A percentile compares a stretch with the other conserved stretches of the same genome.
These are phyloP conservation scores for Closterium sp. DNA, from an alignment of 139 green algal genomes.

Conservation along the genomic window DNA sequence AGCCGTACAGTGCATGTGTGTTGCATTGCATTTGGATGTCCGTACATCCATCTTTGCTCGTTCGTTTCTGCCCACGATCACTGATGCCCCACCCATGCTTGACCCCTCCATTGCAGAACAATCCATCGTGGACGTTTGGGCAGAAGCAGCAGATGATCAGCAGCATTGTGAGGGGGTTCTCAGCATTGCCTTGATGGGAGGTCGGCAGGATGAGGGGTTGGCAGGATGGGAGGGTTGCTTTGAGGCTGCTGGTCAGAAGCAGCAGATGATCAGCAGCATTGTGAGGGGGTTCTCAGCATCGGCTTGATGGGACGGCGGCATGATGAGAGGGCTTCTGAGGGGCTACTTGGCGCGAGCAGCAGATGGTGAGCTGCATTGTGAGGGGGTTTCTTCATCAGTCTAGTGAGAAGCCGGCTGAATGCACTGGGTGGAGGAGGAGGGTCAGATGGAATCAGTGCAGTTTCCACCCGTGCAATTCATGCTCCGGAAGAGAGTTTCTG, in stretches of 20 bases:
- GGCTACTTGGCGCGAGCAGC: not conserved
- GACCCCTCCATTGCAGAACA: not conserved
- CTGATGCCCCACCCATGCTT: too few relatives aligned
- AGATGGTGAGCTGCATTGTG: not conserved
- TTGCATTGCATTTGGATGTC: too few relatives aligned
- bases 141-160: slow-evolving; percentile 4
- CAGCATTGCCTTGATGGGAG: not conserved
- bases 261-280: not conserved
- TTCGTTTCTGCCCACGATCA: not conserved
- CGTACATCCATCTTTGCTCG: not conserved
- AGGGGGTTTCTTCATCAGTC: not conserved
- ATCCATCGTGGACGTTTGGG: not conserved
- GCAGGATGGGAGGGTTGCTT: too few relatives aligned
- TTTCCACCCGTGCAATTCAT: too few relatives aligned
- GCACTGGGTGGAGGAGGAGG: too few relatives aligned
- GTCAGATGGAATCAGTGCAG: too few relatives aligned
- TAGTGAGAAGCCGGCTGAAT: too few relatives aligned
- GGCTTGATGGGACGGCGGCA: not conserved
- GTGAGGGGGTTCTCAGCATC: not conserved
- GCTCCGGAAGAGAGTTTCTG: too few relatives aligned
- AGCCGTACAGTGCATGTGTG: too few relatives aligned
- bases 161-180: not conserved
- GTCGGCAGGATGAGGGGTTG: too few relatives aligned
- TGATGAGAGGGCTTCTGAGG: too few relatives aligned
- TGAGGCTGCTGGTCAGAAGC: too few relatives aligned